A percentile compares a stretch with the other conserved stretches of the same genome.
phyloP scores from a whole-genome alignment of 306 rosid species.

The Adenanthera pavonina region DNA sequence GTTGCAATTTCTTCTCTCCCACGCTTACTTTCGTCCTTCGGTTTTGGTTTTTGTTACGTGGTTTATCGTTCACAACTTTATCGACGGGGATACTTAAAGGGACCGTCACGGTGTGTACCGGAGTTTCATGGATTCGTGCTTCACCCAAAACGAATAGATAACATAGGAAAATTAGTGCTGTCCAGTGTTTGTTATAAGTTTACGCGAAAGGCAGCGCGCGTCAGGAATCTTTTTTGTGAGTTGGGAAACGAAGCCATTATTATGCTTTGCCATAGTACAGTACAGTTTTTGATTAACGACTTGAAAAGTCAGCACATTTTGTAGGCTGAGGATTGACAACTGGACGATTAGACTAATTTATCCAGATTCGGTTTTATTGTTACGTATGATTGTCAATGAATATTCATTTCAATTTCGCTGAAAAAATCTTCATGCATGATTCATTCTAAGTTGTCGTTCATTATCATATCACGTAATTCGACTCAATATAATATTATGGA shows the following conservation, averaged over 20 bases:
- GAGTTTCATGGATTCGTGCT: conserved; percentile 25
- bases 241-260: not conserved
- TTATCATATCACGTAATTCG: no score
- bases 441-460: no score
- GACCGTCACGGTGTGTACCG: no score
- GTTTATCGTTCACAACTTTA: not conserved
- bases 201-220: not conserved
- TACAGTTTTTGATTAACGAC: not conserved
- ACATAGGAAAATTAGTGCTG: not conserved
- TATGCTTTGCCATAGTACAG: not conserved
- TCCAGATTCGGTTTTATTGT: not conserved
- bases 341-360: not conserved
- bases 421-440: no score
- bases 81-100: not conserved
- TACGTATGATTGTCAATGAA: no score
- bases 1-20: conserved; percentile 35
- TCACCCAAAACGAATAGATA: conserved; percentile 10
- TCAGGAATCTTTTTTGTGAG: not conserved
- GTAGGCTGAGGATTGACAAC: not conserved
- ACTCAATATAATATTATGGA: no score
- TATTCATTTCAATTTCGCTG: no score
- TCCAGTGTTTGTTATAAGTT: not conserved
- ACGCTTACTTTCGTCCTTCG: not conserved
- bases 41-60: not conserved
- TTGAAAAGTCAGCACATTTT: not conserved